Percentiles rank a stretch among this genome's conserved stretches.
Evolutionary conservation across 345 rosid species (phyloP).

Genomic region (Melaleuca alternifolia): DNA sequence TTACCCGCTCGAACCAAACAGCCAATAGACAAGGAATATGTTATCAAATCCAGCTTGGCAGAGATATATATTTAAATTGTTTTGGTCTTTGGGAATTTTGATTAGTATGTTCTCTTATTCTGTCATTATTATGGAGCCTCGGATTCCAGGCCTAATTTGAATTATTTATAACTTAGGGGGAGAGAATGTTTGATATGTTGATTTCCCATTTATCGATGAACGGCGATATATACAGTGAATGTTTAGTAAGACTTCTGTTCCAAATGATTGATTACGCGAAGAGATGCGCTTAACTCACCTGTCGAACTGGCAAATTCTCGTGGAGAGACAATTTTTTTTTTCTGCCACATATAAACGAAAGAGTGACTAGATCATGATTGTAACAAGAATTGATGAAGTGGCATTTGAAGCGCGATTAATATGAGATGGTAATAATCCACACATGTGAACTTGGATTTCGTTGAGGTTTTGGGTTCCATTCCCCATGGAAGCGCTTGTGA

Average conservation of each 20-base stretch:
- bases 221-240: fast-evolving
- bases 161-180: not conserved
- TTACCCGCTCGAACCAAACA: not conserved
- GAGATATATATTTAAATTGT: not conserved
- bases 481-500: no score
- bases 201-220: not conserved
- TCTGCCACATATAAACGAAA: fast-evolving
- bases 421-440: no score
- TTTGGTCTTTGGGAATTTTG: not conserved
- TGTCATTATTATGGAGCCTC: not conserved
- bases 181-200: not conserved
- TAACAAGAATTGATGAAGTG: fast-evolving
- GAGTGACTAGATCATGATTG: fast-evolving
- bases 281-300: fast-evolving
- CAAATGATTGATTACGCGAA: not conserved
- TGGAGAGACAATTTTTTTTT: not conserved
- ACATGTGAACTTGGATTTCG: no score
- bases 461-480: no score
- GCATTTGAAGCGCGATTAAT: no score
- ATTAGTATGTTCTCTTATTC: not conserved
- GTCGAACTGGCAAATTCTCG: not conserved
- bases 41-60: not conserved
- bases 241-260: not conserved
- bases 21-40: not conserved
- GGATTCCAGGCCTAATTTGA: not conserved